phyloP scores from a whole-genome alignment of 768 basidiomycete genomes.

The Gloeopeniophorella convolvens region DNA sequence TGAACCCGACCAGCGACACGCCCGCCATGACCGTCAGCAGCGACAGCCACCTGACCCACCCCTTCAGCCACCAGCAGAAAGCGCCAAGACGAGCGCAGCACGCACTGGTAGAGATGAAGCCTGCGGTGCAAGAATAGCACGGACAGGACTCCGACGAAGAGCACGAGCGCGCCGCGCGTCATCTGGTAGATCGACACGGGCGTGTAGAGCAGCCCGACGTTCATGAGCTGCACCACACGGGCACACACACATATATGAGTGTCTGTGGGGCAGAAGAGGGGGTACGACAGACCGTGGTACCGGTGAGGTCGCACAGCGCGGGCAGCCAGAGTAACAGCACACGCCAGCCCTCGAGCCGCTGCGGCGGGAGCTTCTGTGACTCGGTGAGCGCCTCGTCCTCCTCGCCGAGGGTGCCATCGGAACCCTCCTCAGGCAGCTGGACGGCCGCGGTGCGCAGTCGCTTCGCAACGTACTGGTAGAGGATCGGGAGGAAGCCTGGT shows the following conservation, averaged over 20 bases:
- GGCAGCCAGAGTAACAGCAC: constrained; percentile 81
- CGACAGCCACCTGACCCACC: constrained; percentile 68
- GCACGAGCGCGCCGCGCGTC: constrained; percentile 87
- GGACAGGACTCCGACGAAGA: constrained; percentile 88
- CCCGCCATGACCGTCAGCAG: constrained; percentile 85
- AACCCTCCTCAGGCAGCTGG: constrained; percentile 40
- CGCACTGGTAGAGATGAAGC: constrained; percentile 83
- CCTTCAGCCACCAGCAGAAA: constrained; percentile 11
- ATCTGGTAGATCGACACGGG: constrained; percentile 98
- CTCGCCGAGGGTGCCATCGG: constrained; percentile 25
- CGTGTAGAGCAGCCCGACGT: constrained; percentile 89
- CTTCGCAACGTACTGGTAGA: constrained; percentile 59
- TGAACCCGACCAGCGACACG: constrained; percentile 78
- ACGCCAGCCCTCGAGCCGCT: constrained; percentile 59
- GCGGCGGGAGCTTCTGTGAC: constrained; percentile 25
- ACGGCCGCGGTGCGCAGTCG: constrained; percentile 42
- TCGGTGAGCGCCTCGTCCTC: constrained; percentile 28
- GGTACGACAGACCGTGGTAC: constrained; percentile 65
- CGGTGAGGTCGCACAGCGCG: constrained; percentile 84
- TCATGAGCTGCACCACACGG: constrained; percentile 59
- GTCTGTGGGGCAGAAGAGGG: neutral
- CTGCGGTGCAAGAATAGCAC: constrained; percentile 85
- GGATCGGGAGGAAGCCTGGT: constrained; percentile 77
- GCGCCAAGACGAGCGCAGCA: neutral
- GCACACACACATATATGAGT: neutral